phyloP scores from a whole-genome alignment of 306 rosid genomes.

The Spatholobus suberectus region DNA sequence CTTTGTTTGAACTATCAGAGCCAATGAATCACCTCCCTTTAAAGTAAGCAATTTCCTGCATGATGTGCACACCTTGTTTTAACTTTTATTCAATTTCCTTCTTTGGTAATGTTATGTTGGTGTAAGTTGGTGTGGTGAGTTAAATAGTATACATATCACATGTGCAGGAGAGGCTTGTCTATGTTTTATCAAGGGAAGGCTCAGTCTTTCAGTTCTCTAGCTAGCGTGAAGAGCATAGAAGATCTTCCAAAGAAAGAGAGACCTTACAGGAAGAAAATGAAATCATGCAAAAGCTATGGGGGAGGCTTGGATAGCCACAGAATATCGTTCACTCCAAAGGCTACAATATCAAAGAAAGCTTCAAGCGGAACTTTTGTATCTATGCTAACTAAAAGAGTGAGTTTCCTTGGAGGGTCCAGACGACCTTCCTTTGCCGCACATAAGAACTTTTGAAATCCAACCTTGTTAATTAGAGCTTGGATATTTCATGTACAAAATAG shows the following conservation, averaged over 20 bases:
- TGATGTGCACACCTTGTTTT: background rate
- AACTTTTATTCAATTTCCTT: background rate
- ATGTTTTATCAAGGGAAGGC: conserved; percentile 79
- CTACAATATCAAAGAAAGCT: conserved; percentile 74
- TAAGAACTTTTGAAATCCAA: conserved; percentile 36
- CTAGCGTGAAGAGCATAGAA: conserved; percentile 60
- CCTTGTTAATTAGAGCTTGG: background rate
- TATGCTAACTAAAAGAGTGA: conserved; percentile 39
- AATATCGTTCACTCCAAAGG: conserved; percentile 52
- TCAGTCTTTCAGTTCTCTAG: conserved; percentile 69
- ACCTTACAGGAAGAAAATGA: conserved; percentile 57
- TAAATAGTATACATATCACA: background rate
- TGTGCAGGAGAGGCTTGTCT: conserved; percentile 87
- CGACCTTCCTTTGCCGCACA: conserved; percentile 42
- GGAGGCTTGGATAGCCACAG: conserved; percentile 61
- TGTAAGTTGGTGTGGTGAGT: background rate
- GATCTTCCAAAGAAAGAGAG: conserved; percentile 74
- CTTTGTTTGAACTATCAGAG: conserved; percentile 78
- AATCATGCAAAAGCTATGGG: conserved; percentile 73
- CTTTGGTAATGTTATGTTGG: background rate
- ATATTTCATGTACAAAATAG: conserved; percentile 31
- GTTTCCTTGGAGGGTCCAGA: conserved; percentile 43
- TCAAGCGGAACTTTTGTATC: conserved; percentile 53
- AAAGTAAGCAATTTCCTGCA: conserved; percentile 56
- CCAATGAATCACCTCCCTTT: conserved; percentile 81